Evolutionary conservation across 2,329 filamentous ascomycete genomes (phyloP).

Genomic region (Pyricularia grisea): DNA sequence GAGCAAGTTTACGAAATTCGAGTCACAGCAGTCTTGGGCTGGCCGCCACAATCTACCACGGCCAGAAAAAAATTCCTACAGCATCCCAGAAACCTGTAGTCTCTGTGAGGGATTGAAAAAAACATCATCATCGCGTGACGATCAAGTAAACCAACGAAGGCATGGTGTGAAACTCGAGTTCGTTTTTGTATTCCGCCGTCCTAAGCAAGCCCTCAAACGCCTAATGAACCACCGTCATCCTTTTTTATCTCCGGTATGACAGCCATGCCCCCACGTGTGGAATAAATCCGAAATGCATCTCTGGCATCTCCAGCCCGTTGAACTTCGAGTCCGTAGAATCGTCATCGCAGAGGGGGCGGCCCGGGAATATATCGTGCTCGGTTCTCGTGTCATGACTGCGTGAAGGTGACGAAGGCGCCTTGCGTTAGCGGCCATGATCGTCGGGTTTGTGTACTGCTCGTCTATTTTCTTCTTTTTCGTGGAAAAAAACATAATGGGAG

Average conservation of each 20-base stretch:
- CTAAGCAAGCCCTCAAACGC: slow-evolving; percentile 5
- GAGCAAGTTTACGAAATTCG: background rate
- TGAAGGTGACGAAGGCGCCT: background rate
- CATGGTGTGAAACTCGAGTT: slow-evolving; percentile 2
- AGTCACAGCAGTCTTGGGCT: background rate
- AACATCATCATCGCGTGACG: background rate
- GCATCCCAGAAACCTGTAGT: background rate
- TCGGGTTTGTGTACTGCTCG: background rate
- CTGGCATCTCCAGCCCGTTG: slow-evolving; percentile 2
- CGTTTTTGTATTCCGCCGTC: slow-evolving; percentile 4
- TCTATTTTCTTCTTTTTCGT: background rate
- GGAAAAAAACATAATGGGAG: background rate
- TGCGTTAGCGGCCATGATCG: background rate
- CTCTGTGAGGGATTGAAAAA: background rate
- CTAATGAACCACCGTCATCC: slow-evolving; percentile 5
- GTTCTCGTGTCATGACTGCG: slow-evolving; percentile 4
- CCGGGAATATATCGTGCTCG: slow-evolving; percentile 3
- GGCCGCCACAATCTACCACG: background rate
- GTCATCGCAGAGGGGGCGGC: background rate
- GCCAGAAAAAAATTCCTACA: background rate
- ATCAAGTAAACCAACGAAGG: background rate
- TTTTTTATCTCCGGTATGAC: background rate
- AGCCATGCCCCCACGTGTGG: background rate
- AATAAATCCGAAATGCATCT: background rate
- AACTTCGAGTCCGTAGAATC: slow-evolving; percentile 1